Evolutionary conservation across 805 yeast genomes (phyloP).

Genomic region (Barnettozyma vustinii): DNA sequence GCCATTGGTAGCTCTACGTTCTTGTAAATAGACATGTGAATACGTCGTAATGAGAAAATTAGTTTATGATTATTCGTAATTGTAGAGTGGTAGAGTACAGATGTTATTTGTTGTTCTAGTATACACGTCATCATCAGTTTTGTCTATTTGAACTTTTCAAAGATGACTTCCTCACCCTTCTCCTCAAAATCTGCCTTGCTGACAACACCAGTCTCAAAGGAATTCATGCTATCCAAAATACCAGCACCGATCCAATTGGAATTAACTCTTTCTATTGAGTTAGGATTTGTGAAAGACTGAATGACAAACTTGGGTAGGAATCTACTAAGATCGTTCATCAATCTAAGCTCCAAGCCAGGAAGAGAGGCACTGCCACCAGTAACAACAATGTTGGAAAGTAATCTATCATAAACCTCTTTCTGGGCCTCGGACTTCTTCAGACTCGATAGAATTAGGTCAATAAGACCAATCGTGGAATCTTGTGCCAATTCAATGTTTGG

Average conservation of each 20-base stretch:
- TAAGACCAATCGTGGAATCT: constrained; percentile 24
- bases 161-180: constrained; percentile 48
- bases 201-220: constrained; percentile 79
- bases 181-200: constrained; percentile 67
- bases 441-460: constrained; percentile 34
- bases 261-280: constrained; percentile 55
- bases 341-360: constrained; percentile 65
- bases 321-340: constrained; percentile 54
- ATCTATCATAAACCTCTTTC: constrained; percentile 33
- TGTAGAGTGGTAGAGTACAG: not conserved
- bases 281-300: constrained; percentile 57
- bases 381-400: constrained; percentile 62
- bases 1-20: constrained; percentile 27
- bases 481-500: constrained; percentile 26
- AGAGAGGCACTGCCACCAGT: constrained; percentile 69
- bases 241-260: constrained; percentile 82
- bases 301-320: constrained; percentile 62
- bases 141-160: constrained; percentile 37
- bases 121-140: not conserved
- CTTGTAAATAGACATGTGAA: not conserved
- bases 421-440: constrained; percentile 39
- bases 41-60: not conserved
- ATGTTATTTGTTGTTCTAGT: not conserved
- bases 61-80: not conserved
- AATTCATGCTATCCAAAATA: constrained; percentile 69